A percentile compares a stretch with the other conserved stretches of the same genome.
Conservation (phyloP, 495 filamentous ascomycete species). For the Aspergillus sclerotioniger region DNA sequence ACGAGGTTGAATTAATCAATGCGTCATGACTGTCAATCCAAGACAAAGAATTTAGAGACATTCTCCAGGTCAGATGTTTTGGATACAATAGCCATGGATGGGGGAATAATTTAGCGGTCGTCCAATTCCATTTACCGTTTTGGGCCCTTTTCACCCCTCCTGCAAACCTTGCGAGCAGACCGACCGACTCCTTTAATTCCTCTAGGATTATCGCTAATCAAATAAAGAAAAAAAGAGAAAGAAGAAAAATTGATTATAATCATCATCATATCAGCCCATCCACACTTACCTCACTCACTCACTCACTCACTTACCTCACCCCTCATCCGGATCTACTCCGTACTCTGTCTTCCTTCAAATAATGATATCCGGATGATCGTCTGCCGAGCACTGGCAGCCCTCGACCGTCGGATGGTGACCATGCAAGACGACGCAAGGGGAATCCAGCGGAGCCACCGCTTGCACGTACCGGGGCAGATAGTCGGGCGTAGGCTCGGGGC, state of each 20-base stretch:
- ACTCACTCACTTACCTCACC: neutral
- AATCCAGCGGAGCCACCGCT: constrained; percentile 17
- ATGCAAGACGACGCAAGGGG: constrained; percentile 17
- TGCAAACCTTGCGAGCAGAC: neutral
- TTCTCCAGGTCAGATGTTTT: constrained; percentile 1
- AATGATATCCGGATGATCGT: constrained; percentile 21
- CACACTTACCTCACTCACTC: too few relatives aligned
- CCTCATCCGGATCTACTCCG: neutral
- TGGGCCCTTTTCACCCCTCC: neutral
- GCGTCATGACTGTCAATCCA: neutral
- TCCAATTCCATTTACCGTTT: neutral
- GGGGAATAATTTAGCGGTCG: neutral
- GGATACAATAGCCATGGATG: constrained; percentile 2
- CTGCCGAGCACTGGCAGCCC: constrained; percentile 10
- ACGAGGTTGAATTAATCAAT: neutral
- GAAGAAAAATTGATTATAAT: too few relatives aligned
- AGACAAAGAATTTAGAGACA: neutral
- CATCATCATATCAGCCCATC: neutral
- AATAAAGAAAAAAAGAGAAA: too few relatives aligned
- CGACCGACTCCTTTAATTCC: neutral
- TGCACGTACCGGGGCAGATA: constrained; percentile 13
- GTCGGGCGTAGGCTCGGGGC: neutral
- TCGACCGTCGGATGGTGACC: constrained; percentile 5
- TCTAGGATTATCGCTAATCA: neutral
- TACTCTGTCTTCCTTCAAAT: neutral